phyloP scores from a whole-genome alignment of 164 flowering plant genomes.

The Magnolia kwangsiensis region DNA sequence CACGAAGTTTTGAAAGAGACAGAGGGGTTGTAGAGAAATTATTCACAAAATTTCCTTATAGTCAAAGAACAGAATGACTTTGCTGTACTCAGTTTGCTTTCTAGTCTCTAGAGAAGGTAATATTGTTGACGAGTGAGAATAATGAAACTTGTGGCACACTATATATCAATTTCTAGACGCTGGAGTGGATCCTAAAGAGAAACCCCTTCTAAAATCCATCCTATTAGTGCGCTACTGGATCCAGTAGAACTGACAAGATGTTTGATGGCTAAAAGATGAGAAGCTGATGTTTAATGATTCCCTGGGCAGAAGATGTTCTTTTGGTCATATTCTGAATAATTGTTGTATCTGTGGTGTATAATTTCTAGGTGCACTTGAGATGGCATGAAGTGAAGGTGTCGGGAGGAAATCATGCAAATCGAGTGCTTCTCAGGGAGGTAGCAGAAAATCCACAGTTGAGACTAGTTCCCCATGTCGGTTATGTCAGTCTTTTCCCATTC shows the following conservation, averaged over 20 bases:
- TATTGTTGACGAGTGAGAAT: no score
- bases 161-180: no score
- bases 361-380: conserved; percentile 65
- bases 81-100: background rate
- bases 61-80: background rate
- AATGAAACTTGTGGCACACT: no score
- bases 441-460: conserved; percentile 54
- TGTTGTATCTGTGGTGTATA: conserved; percentile 1
- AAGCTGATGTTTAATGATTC: no score
- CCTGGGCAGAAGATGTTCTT: no score
- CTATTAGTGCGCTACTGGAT: no score
- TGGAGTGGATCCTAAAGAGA: no score
- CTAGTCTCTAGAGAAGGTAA: no score
- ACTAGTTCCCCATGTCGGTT: conserved; percentile 92
- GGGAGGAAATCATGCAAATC: conserved; percentile 33
- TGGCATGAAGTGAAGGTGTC: conserved; percentile 46
- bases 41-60: background rate
- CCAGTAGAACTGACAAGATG: no score
- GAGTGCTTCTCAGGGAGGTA: conserved; percentile 75
- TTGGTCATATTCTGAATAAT: no score
- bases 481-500: conserved; percentile 94
- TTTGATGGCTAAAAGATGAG: no score
- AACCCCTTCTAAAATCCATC: no score
- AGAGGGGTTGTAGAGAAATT: background rate
- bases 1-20: background rate